Conservation (phyloP, 1,284 basidiomycete species). For the Xerocomus nothofagi region DNA sequence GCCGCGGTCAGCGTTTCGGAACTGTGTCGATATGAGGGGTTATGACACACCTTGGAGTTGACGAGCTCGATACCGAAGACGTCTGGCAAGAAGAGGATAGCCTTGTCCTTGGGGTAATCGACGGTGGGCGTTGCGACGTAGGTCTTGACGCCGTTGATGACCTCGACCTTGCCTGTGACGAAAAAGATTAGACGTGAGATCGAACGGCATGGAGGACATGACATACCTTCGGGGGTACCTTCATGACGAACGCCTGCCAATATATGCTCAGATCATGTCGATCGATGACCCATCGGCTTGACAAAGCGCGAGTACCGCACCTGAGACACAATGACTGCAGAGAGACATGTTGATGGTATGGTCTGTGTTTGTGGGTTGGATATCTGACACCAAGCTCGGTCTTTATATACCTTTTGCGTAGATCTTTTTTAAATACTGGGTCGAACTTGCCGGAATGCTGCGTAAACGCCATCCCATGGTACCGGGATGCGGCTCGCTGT, state of each 20-base stretch:
- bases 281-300: neutral
- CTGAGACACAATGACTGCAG: slow-evolving; percentile 23
- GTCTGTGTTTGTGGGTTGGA: neutral
- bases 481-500: neutral
- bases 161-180: slow-evolving; percentile 24
- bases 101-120: slow-evolving; percentile 57
- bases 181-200: slow-evolving; percentile 1
- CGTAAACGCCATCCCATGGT: neutral
- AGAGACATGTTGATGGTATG: slow-evolving; percentile 21
- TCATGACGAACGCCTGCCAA: slow-evolving; percentile 25
- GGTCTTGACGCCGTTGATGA: slow-evolving; percentile 47
- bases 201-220: neutral
- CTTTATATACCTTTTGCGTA: slow-evolving; percentile 18
- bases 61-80: slow-evolving; percentile 55
- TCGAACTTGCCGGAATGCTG: neutral
- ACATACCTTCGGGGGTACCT: slow-evolving; percentile 22
- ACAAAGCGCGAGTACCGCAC: slow-evolving; percentile 2
- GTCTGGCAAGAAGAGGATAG: slow-evolving; percentile 59
- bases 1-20: neutral
- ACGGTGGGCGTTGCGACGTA: slow-evolving; percentile 52
- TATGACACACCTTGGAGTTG: slow-evolving; percentile 49
- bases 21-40: neutral
- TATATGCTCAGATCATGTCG: slow-evolving; percentile 1
- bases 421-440: slow-evolving; percentile 5
- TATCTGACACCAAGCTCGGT: no score